Evolutionary conservation across 176 grass and related monocot genomes (phyloP).

Genomic region (Sorghum bicolor): Sorghum_bicolor_NCBIv3 NC_012877.2:482501-483000

Average conservation of each 20-base stretch:
- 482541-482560: neutral
- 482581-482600: neutral
- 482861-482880: conserved; percentile 30
- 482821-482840: conserved; percentile 3
- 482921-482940: conserved; percentile 25
- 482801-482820: conserved; percentile 12
- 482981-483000: conserved; percentile 60
- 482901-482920: neutral
- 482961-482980: conserved; percentile 52
- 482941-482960: conserved; percentile 10
- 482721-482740: neutral
- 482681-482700: conserved; percentile 33
- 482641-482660: neutral
- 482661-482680: conserved; percentile 46
- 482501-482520: neutral
- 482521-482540: conserved; percentile 22
- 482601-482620: neutral
- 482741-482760: neutral
- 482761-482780: neutral
- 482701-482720: neutral
- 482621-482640: neutral
- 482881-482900: neutral
- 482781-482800: conserved; percentile 24
- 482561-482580: neutral
- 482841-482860: conserved; percentile 9